phyloP scores from a whole-genome alignment of 2,329 filamentous ascomycete species.

The Raffaelea ambrosiae region DNA sequence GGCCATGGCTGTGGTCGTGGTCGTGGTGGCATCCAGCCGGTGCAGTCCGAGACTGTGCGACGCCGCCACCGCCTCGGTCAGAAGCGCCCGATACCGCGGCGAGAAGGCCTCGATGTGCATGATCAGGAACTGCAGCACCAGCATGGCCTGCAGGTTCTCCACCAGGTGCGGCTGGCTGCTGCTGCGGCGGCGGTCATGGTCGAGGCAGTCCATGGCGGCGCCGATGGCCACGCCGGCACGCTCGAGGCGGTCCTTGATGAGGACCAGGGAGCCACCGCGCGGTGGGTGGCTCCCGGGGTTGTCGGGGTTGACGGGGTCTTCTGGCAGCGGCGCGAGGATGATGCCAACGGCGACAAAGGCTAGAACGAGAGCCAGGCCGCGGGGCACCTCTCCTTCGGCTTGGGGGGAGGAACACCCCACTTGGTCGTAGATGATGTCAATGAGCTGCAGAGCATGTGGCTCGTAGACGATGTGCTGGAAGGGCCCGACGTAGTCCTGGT shows the following conservation, averaged over 20 bases:
- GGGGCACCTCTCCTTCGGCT: not conserved
- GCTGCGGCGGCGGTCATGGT: not conserved
- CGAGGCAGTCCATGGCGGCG: not conserved
- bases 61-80: not conserved
- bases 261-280: not conserved
- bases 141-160: not conserved
- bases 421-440: not conserved
- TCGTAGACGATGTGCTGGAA: not conserved
- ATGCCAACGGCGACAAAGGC: not conserved
- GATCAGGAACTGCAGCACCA: not conserved
- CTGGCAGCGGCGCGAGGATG: not conserved
- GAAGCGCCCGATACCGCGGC: not conserved
- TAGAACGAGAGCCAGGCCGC: not conserved
- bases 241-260: not conserved
- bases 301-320: too few species aligned
- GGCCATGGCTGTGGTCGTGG: too few species aligned
- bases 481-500: not conserved
- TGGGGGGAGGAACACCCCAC: not conserved
- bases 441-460: constrained; percentile 1
- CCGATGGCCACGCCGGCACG: not conserved
- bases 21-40: not conserved
- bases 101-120: not conserved
- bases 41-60: not conserved
- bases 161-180: not conserved
- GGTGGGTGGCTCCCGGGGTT: not conserved